Evolutionary conservation across 2,329 filamentous ascomycete genomes (phyloP).

Genomic region (Colletotrichum sublineola): DNA sequence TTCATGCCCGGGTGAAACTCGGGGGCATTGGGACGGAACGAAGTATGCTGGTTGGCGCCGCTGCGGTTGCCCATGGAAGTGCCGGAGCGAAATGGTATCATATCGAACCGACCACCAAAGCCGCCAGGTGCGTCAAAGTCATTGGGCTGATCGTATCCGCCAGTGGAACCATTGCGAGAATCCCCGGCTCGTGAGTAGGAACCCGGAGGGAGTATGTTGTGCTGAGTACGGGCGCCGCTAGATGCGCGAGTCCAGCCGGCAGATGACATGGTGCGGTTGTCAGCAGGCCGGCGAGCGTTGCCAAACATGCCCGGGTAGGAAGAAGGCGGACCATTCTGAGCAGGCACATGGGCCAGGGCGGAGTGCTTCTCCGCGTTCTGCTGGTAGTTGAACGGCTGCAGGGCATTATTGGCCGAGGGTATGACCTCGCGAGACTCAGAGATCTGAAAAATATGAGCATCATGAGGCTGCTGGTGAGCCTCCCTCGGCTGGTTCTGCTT

Average conservation of each 20-base stretch:
- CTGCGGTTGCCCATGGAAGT: conserved; percentile 37
- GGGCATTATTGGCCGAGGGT: conserved; percentile 22
- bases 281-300: conserved; percentile 19
- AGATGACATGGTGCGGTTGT: conserved; percentile 35
- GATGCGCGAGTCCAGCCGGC: conserved; percentile 32
- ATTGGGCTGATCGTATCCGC: conserved; percentile 20
- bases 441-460: not conserved
- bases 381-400: conserved; percentile 33
- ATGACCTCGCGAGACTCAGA: conserved; percentile 9
- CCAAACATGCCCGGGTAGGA: conserved; percentile 32
- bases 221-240: conserved; percentile 8
- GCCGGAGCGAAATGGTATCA: conserved; percentile 31
- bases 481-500: conserved; percentile 21
- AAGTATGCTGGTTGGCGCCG: conserved; percentile 23
- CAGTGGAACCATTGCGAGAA: conserved; percentile 4
- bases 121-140: not conserved
- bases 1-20: conserved; percentile 50
- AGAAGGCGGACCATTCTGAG: conserved; percentile 18
- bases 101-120: conserved; percentile 1
- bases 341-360: not conserved
- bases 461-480: not conserved
- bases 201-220: not conserved
- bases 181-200: conserved; percentile 31
- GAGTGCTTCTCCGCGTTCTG: conserved; percentile 17
- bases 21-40: conserved; percentile 51